These are phyloP conservation scores for Pharus latifolius DNA, from an alignment of 176 grass and related monocot genomes.

Conservation along the genomic window DNA sequence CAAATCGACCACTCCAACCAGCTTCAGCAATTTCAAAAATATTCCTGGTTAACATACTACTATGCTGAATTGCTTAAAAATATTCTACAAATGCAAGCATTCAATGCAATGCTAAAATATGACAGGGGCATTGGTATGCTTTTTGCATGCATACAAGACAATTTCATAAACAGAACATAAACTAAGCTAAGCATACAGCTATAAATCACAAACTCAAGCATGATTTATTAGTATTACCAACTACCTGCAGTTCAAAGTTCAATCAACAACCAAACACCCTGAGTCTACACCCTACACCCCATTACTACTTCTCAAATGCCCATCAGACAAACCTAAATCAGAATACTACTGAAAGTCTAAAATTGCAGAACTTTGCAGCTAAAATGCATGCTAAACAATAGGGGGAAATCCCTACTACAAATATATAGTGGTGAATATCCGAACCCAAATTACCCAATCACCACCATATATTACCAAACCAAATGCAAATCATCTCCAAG, in stretches of 20 bases:
- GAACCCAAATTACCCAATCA: too few relatives aligned
- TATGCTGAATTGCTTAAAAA: neutral
- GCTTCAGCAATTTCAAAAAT: neutral
- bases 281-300: neutral
- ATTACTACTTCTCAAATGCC: neutral
- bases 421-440: too few relatives aligned
- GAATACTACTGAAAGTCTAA: neutral
- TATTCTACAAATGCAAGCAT: neutral
- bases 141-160: neutral
- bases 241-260: neutral
- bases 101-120: neutral
- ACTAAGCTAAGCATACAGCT: neutral
- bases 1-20: neutral
- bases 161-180: neutral
- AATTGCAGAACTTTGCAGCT: too few relatives aligned
- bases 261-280: neutral
- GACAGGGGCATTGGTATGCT: too few relatives aligned
- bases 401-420: too few relatives aligned
- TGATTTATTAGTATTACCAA: neutral
- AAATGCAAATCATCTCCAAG: too few relatives aligned
- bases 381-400: neutral
- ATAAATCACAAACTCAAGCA: neutral
- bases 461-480: too few relatives aligned
- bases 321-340: neutral
- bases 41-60: neutral